A percentile compares a stretch with the other conserved stretches of the same genome.
Conservation (phyloP, 2,329 filamentous ascomycete genomes). For the Setomelanomma holmii region DNA sequence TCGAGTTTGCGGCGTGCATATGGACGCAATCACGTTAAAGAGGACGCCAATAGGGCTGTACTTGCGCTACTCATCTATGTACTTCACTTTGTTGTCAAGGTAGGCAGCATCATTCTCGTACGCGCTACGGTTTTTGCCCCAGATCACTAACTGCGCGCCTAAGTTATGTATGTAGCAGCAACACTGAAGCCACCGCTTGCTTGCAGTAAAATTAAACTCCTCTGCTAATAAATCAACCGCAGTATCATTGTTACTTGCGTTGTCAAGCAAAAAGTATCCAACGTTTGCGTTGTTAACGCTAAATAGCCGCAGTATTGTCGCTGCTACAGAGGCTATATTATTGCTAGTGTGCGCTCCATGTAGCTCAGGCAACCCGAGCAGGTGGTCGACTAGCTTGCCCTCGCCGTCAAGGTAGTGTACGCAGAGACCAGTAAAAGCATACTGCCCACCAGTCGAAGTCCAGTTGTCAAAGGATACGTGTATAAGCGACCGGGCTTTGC, state of each 20-base stretch:
- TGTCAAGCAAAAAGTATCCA: constrained; percentile 9
- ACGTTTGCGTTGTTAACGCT: neutral
- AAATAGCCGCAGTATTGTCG: neutral
- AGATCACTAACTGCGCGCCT: neutral
- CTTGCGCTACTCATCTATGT: too few relatives aligned
- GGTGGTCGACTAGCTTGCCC: constrained; percentile 6
- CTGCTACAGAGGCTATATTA: constrained; percentile 4
- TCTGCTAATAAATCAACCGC: neutral
- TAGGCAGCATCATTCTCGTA: too few relatives aligned
- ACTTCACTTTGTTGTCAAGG: too few relatives aligned
- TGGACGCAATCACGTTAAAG: too few relatives aligned
- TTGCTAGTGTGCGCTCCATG: constrained; percentile 6
- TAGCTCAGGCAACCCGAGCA: constrained; percentile 7
- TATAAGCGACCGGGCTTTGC: constrained; percentile 8
- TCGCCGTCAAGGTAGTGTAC: constrained; percentile 7
- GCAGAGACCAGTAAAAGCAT: constrained; percentile 9
- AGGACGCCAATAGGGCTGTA: too few relatives aligned
- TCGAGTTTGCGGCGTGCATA: too few relatives aligned
- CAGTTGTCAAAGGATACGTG: too few relatives aligned
- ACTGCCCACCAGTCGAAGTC: constrained; percentile 5
- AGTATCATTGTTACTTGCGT: constrained; percentile 4
- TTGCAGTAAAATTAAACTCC: neutral
- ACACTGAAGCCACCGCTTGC: neutral
- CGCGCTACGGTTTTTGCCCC: neutral
- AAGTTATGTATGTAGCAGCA: neutral